These are phyloP conservation scores for Aristolochia californica DNA, from an alignment of 164 flowering plant species.

Conservation along the genomic window DNA sequence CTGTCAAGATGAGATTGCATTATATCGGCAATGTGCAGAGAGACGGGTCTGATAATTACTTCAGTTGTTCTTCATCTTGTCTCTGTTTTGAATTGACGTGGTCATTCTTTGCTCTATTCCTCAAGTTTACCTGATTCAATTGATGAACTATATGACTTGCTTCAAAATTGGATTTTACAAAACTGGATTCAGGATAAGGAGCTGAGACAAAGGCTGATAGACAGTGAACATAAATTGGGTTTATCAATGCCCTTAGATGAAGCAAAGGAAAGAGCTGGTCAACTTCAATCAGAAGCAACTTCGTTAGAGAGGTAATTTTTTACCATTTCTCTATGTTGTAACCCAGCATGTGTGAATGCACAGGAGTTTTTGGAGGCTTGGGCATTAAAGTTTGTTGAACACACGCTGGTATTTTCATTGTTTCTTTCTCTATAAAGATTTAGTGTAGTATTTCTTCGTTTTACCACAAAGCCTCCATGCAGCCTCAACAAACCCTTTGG, in stretches of 20 bases:
- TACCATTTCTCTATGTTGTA: too few relatives aligned
- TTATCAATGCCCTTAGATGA: slow-evolving; percentile 68
- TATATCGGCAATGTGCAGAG: slow-evolving; percentile 77
- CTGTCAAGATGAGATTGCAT: slow-evolving; percentile 88
- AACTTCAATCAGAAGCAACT: slow-evolving; percentile 73
- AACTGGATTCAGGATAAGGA: slow-evolving; percentile 51
- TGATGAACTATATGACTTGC: too few relatives aligned
- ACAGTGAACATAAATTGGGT: slow-evolving; percentile 86
- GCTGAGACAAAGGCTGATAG: slow-evolving; percentile 62
- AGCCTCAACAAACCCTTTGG: too few relatives aligned
- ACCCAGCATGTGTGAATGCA: too few relatives aligned
- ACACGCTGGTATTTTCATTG: not conserved
- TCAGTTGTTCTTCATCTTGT: not conserved
- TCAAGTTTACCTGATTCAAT: not conserved
- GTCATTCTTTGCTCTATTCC: not conserved
- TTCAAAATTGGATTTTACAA: too few relatives aligned
- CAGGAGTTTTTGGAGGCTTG: not conserved
- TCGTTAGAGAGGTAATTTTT: slow-evolving; percentile 72
- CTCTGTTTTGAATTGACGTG: not conserved
- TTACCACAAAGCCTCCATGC: too few relatives aligned
- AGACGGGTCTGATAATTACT: slow-evolving; percentile 51
- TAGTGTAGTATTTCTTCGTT: too few relatives aligned
- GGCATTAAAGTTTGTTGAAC: not conserved
- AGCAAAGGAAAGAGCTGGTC: slow-evolving; percentile 63
- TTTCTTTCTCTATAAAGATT: too few relatives aligned